phyloP scores from a whole-genome alignment of 2,329 filamentous ascomycete genomes.

The Fusarium sp. region DNA sequence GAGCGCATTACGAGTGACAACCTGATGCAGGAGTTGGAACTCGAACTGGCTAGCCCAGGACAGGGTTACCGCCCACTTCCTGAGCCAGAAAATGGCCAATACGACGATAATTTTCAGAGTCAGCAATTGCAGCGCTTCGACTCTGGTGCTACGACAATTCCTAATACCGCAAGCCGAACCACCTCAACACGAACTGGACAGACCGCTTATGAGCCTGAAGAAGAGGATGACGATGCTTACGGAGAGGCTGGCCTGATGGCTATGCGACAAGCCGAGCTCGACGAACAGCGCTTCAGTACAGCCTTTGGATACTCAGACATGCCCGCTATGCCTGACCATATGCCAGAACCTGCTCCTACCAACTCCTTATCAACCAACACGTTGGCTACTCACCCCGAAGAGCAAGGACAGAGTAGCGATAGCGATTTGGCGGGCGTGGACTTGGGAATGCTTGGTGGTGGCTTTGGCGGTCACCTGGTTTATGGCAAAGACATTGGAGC shows the following conservation, averaged over 20 bases:
- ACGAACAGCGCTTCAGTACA: constrained; percentile 67
- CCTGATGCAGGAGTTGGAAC: constrained; percentile 71
- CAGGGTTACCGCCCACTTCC: constrained; percentile 54
- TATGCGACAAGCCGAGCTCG: constrained; percentile 86
- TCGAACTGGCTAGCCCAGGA: constrained; percentile 60
- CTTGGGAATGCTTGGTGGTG: constrained; percentile 79
- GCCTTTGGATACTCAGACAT: constrained; percentile 52
- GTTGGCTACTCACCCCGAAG: constrained; percentile 64
- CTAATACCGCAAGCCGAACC: constrained; percentile 43
- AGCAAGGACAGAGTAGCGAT: constrained; percentile 70
- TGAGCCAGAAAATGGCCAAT: constrained; percentile 60
- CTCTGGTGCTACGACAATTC: constrained; percentile 63
- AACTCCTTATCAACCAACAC: constrained; percentile 56
- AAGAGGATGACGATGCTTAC: constrained; percentile 88
- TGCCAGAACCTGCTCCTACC: constrained; percentile 35
- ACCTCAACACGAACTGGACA: constrained; percentile 39
- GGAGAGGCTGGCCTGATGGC: constrained; percentile 86
- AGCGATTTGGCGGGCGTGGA: constrained; percentile 79
- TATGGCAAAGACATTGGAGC: constrained; percentile 65
- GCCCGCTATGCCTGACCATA: constrained; percentile 47
- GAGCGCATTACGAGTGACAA: constrained; percentile 63
- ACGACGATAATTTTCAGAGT: constrained; percentile 59
- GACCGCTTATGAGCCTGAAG: constrained; percentile 46
- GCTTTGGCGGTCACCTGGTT: constrained; percentile 68
- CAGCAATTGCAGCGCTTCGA: constrained; percentile 64